Evolutionary conservation across 768 basidiomycete genomes (phyloP), one percentile per base, ranked within the genome.

Genomic region (Xanthoconium stramineum): DNA sequence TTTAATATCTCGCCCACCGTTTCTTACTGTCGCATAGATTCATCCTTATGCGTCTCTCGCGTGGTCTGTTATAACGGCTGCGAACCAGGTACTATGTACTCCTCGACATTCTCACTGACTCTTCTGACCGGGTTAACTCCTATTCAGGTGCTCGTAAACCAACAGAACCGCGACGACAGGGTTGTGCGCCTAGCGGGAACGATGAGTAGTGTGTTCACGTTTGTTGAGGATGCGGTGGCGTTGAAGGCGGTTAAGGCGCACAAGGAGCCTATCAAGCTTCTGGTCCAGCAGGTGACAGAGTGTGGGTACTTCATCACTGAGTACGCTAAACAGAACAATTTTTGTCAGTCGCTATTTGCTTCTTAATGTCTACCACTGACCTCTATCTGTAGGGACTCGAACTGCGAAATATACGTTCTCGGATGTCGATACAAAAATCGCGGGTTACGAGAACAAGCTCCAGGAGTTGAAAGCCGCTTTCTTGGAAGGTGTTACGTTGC

Each of bases 271-370:
- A 43, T 63, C 33, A 60, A 17, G 39, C 36, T 47, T 46, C 28
- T 65, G n/a, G 48, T 65, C 29, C 65, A 53, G 12, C 64, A 65
- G 15, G 55, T 65, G 39, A 63, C 64, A 28, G 64, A 65, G 46
- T 65, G 63, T 37, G 64, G 64, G 7, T 66, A 66, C 32, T 65
- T 65, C 51, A 63, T 65, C 17, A n/a, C 58, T 2, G 64, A 65
- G 43, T 66, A 66, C 9, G 48, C 58, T 32, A 66, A 57, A 19
- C 54, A 59, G 35, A 47, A 42, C 9, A 57, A 12, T 15, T 66
- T 65, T 19, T 66, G 64, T 65, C 2, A 28, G 64, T 60, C 11
- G 2, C 43, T 19, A 3, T 38, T 17, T 7, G 3, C 32, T 35
- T 51, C 39, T 17, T 30, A 7, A 28, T 20, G 0, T 1, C 6